Evolutionary conservation across 2,329 filamentous ascomycete genomes (phyloP).

Genomic region (Pyrenophora teres): DNA sequence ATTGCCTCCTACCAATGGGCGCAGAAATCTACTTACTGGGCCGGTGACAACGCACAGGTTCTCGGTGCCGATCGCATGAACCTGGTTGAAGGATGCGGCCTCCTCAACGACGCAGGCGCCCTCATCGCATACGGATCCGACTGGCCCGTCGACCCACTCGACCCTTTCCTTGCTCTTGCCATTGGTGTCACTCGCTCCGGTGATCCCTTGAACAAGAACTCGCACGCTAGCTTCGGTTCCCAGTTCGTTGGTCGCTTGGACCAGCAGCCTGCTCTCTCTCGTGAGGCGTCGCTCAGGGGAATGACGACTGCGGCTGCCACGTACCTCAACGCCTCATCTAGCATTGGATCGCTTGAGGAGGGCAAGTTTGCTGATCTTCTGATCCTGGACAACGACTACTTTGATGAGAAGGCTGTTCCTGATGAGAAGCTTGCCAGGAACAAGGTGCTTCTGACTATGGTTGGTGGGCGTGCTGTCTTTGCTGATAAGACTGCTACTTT

Average conservation of each 20-base stretch:
- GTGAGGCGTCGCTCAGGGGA: constrained; percentile 2
- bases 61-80: constrained; percentile 1
- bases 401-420: background rate
- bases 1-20: constrained; percentile 5
- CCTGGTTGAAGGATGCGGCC: background rate
- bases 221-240: constrained; percentile 2
- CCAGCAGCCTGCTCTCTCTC: constrained; percentile 1
- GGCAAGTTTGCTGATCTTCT: constrained; percentile 6
- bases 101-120: constrained; percentile 1
- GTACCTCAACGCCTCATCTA: background rate
- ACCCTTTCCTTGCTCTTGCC: constrained; percentile 6
- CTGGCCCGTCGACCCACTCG: constrained; percentile 6
- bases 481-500: constrained; percentile 3
- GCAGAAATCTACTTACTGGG: constrained; percentile 1
- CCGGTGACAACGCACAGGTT: background rate
- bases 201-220: constrained; percentile 4
- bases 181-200: constrained; percentile 2
- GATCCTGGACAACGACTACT: constrained; percentile 3
- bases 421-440: constrained; percentile 3
- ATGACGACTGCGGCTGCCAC: constrained; percentile 5
- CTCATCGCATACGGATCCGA: constrained; percentile 6
- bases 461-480: constrained; percentile 6
- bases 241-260: constrained; percentile 5
- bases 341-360: constrained; percentile 5
- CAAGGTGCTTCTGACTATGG: constrained; percentile 5